A percentile compares a stretch with the other conserved stretches of the same genome.
Evolutionary conservation across 208 protist species (phyloP).

Genomic region (Trypanosoma platydactyli): DNA sequence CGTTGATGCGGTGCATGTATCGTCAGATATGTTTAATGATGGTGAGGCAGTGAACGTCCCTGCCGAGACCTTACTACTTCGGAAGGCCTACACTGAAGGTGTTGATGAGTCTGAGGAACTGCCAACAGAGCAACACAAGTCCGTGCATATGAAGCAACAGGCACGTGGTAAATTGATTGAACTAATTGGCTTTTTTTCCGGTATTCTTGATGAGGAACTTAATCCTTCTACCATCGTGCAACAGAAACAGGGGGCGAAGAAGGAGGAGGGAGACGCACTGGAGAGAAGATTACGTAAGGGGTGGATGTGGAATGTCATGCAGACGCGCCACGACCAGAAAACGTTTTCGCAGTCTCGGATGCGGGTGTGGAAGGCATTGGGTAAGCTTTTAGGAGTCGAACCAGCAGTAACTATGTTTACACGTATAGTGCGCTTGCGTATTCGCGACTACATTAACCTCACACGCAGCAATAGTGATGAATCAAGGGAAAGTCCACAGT

Average conservation of each 20-base stretch:
- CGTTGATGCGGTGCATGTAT: conserved; percentile 13
- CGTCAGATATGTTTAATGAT: conserved; percentile 22
- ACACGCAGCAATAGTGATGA: not conserved
- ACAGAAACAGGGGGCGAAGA: not conserved
- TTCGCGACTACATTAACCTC: conserved; percentile 22
- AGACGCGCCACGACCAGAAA: conserved; percentile 20
- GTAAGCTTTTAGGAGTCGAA: conserved; percentile 22
- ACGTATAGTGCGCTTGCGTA: conserved; percentile 8
- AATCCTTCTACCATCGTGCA: not conserved
- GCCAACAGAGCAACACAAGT: not conserved
- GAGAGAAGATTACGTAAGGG: conserved; percentile 10
- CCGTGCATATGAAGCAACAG: too few relatives aligned
- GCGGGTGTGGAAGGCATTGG: conserved; percentile 26
- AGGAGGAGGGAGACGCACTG: not conserved
- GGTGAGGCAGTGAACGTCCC: conserved; percentile 8
- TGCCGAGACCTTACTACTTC: not conserved
- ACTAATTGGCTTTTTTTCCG: conserved; percentile 19
- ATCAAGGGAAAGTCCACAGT: conserved; percentile 20
- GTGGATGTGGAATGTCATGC: conserved; percentile 35
- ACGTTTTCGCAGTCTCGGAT: conserved; percentile 24
- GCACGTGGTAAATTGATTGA: not conserved
- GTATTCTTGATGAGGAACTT: conserved; percentile 15
- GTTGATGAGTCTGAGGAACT: not conserved
- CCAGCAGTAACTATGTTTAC: conserved; percentile 13
- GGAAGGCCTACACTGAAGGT: conserved; percentile 8